Evolutionary conservation across 345 rosid species (phyloP), one percentile per base, ranked within the genome.

Genomic region (Citrus unshiu): DNA sequence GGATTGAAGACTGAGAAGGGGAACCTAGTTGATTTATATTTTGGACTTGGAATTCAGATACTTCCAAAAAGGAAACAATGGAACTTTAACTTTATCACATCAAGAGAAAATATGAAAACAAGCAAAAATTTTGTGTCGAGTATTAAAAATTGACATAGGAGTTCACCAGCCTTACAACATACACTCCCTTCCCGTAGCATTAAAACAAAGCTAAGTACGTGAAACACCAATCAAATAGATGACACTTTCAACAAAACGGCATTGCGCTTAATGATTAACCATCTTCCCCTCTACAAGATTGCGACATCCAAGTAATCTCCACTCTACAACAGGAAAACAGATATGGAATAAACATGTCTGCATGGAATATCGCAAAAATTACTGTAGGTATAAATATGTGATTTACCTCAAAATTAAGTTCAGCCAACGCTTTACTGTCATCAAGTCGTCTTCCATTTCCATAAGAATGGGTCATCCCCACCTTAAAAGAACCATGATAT

Each of bases 241-340:
- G 43, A 30, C 39, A 29, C 24, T 21, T 6, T 19, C 56, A 63
- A 75, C 68, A 7, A 39, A 73, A 30, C 29, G 1, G 2, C 70
- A 63, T 59, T 7, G 8, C 35, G 16, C 58, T 74, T 12, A 49
- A 63, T 43, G 60, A 46, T 63, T 9, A 29, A 22, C 34, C 30
- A 49, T 24, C 70, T 27, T 76, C 79, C 34, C 25, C 79, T 81
- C 77, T 83, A 88, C 78, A 85, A 71, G 80, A 91, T 90, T 22
- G 99, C 96, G 83, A 93, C 98, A 54, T 95, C 99, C 88, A 95
- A 88, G 88, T 92, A 92, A 84, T 95, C 98, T 71, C 98, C 98
- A 68, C 93, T 92, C 99, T 92, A 87, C 78, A 82, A 37, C 81
- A 7, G 34, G 19, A 68, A 73, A 74, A 57, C 25, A 74, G 39